Evolutionary conservation across 179 eudicot species (phyloP), one percentile per base, ranked within the genome.

Genomic region (Gypsophila paniculata): DNA sequence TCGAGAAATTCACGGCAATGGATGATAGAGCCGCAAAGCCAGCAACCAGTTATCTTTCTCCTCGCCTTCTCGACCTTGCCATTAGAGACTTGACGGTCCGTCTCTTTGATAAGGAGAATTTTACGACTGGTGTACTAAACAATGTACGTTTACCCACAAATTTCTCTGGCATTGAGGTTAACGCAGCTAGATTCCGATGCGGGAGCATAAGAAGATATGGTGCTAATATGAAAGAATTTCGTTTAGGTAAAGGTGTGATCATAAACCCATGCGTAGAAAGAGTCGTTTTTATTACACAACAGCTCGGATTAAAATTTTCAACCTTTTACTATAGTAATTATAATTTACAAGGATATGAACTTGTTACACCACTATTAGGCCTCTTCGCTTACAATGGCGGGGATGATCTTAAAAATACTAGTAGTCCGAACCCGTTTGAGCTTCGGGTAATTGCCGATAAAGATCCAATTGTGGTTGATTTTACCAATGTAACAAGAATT

Each of bases 181-280:
- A 82, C 22, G 69, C 87, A 0, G 82, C 80, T 7, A 80, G 86
- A 52, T 85, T 83, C 62, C 86, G 99, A 0, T 89, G 99, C 59
- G 99, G 99, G 18, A 91, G 99, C 46, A 83, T 94, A n/a, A 69
- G 79, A 8, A 82, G 97, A 69, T 88, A 94, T 9, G 99, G 99
- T 18, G 94, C 91, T n/a, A 77, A 72, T 25, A 60, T 91, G 10
- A 60, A 76, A 13, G 92, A 94, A 77, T 89, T 94, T 73, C 85
- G 79, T 65, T 21, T 94, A 64, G 74, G 80, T 0, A 66, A 42
- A 17, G 85, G 89, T 26, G 76, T 87, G 2, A 65, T 65, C n/a
- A 79, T 85, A 15, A 86, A 80, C 67, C 99, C 97, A 38, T 91
- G 91, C 78, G 72, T 80, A 3, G 93, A 91, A 59, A 83, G 99